phyloP scores from a whole-genome alignment of 2,329 filamentous ascomycete species.

The Colletotrichum caudatum region DNA sequence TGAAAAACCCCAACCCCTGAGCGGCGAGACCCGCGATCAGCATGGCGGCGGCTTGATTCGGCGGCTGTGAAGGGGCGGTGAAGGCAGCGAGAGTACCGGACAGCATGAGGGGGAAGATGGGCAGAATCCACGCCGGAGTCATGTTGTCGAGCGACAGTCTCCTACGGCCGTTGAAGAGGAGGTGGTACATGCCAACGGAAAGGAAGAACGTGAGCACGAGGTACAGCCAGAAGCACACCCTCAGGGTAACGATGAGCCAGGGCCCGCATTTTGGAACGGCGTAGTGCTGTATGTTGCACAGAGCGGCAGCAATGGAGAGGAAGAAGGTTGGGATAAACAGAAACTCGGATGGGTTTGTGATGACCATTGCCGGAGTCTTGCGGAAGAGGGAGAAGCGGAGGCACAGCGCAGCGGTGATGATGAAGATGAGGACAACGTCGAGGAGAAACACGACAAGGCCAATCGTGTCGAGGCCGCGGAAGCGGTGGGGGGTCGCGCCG shows the following conservation, averaged over 20 bases:
- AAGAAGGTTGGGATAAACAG: constrained; percentile 73
- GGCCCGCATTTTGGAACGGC: constrained; percentile 61
- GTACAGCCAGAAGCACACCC: constrained; percentile 73
- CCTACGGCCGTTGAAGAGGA: constrained; percentile 64
- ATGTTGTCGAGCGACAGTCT: constrained; percentile 61
- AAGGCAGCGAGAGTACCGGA: constrained; percentile 69
- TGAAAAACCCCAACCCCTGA: constrained; percentile 70
- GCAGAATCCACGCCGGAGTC: constrained; percentile 73
- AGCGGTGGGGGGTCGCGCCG: constrained; percentile 63
- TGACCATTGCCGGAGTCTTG: constrained; percentile 57
- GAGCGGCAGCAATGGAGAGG: constrained; percentile 70
- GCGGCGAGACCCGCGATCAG: constrained; percentile 68
- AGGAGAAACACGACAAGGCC: constrained; percentile 68
- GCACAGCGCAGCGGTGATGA: constrained; percentile 60
- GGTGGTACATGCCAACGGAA: constrained; percentile 68
- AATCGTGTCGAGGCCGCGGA: constrained; percentile 64
- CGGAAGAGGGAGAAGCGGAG: constrained; percentile 60
- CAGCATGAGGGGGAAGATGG: constrained; percentile 74
- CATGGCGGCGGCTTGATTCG: constrained; percentile 63
- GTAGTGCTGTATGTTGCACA: constrained; percentile 64
- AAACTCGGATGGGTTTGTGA: constrained; percentile 66
- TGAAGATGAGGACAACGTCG: constrained; percentile 65
- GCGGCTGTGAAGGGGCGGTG: constrained; percentile 62
- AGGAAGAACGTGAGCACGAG: constrained; percentile 63
- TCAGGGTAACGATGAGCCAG: constrained; percentile 64